These are phyloP conservation scores for Sextonia rubra DNA, from an alignment of 164 flowering plant genomes.

Conservation along the genomic window DNA sequence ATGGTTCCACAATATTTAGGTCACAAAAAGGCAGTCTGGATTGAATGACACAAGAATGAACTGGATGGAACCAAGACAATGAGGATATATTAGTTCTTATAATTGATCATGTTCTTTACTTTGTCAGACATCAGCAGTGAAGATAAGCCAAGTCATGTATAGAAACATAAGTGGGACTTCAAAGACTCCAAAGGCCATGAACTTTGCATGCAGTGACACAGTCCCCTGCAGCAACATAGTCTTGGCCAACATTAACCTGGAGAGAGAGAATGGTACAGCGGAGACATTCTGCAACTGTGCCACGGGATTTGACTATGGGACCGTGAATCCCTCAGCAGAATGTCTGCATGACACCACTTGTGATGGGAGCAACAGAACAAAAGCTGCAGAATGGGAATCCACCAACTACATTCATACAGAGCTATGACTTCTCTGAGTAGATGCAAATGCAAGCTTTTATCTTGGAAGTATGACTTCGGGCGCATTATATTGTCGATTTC, in stretches of 20 bases:
- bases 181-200: conserved; percentile 65
- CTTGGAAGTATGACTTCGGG: background rate
- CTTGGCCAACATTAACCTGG: conserved; percentile 61
- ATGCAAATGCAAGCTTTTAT: background rate
- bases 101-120: background rate
- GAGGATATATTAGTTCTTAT: background rate
- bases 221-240: conserved; percentile 83
- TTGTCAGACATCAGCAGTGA: conserved; percentile 71
- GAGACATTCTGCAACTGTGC: conserved; percentile 87
- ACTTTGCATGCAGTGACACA: conserved; percentile 87
- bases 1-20: no score
- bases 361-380: conserved; percentile 17
- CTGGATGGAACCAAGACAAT: background rate
- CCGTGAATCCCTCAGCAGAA: conserved; percentile 71
- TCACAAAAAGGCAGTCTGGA: background rate
- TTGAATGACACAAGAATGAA: background rate
- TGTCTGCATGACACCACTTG: conserved; percentile 35
- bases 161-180: conserved; percentile 81
- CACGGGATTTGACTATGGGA: conserved; percentile 57
- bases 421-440: conserved; percentile 28
- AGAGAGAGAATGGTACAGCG: conserved; percentile 52
- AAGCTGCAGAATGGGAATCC: conserved; percentile 3
- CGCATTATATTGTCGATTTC: background rate
- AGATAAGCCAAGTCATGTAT: conserved; percentile 76
- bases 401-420: conserved; percentile 29